Evolutionary conservation across 2,329 filamentous ascomycete genomes (phyloP).

Genomic region (Neocucurbitaria cava): DNA sequence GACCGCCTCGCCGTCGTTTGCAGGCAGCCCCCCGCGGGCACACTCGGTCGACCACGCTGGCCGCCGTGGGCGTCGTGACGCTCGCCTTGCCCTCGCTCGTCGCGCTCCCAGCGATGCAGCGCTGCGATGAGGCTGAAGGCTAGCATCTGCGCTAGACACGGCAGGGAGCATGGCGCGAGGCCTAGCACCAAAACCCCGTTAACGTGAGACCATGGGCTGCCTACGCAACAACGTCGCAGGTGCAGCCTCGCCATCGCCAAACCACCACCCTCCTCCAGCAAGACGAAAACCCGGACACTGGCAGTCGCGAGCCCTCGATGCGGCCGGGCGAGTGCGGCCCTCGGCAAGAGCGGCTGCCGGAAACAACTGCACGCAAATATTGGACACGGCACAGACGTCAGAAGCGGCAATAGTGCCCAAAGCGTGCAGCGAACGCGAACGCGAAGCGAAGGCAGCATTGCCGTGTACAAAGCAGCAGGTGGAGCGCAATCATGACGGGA

Average conservation of each 20-base stretch:
- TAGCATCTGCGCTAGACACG: constrained; percentile 38
- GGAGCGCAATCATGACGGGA: constrained; percentile 7
- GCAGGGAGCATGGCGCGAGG: constrained; percentile 23
- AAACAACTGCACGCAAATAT: constrained; percentile 43
- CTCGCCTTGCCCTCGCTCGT: constrained; percentile 21
- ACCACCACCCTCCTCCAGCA: neutral
- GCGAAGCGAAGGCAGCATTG: constrained; percentile 22
- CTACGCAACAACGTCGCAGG: constrained; percentile 6
- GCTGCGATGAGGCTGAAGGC: constrained; percentile 39
- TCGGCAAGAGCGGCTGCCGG: constrained; percentile 30
- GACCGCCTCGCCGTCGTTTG: neutral
- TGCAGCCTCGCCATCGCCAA: constrained; percentile 3
- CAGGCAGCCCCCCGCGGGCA: neutral
- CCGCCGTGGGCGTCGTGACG: constrained; percentile 11
- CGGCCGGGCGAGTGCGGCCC: constrained; percentile 16
- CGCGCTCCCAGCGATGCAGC: constrained; percentile 33
- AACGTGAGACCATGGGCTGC: constrained; percentile 17
- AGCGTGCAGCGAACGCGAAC: constrained; percentile 28
- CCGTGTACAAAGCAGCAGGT: constrained; percentile 29
- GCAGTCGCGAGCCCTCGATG: constrained; percentile 8
- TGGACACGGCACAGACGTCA: constrained; percentile 42
- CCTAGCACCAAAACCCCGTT: constrained; percentile 31
- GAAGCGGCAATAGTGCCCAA: constrained; percentile 39
- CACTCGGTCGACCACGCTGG: neutral
- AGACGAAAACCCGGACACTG: neutral